A percentile compares a stretch with the other conserved stretches of the same genome.
Evolutionary conservation across 805 yeast species (phyloP).

Genomic region (Yarrowia sp.): DNA sequence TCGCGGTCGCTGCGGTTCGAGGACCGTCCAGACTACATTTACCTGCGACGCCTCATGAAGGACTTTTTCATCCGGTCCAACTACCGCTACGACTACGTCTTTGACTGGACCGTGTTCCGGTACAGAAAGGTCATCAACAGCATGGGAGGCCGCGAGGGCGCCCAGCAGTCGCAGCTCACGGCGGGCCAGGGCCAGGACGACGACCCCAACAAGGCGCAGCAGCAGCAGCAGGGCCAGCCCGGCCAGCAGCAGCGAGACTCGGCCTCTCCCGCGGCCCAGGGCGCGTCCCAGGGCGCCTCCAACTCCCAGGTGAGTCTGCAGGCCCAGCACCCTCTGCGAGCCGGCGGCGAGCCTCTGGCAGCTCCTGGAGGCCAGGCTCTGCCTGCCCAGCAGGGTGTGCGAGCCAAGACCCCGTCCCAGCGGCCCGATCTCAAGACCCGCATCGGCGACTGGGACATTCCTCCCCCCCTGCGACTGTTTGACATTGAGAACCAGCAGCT

Average conservation of each 20-base stretch:
- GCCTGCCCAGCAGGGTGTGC: conserved; percentile 12
- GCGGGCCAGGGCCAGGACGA: conserved; percentile 36
- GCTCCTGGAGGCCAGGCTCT: background rate
- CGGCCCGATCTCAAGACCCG: conserved; percentile 37
- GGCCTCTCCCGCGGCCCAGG: conserved; percentile 34
- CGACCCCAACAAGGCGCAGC: conserved; percentile 37
- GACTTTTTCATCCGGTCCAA: conserved; percentile 88
- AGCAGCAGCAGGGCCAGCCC: conserved; percentile 23
- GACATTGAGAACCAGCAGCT: conserved; percentile 39
- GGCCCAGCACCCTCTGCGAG: conserved; percentile 27
- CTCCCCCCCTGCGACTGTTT: conserved; percentile 36
- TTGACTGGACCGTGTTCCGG: conserved; percentile 95
- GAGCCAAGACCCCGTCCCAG: conserved; percentile 27
- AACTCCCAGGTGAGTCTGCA: conserved; percentile 40
- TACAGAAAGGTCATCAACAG: conserved; percentile 50
- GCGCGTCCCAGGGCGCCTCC: conserved; percentile 37
- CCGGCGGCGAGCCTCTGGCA: conserved; percentile 5
- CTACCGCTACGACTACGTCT: conserved; percentile 89
- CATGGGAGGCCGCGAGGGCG: conserved; percentile 36
- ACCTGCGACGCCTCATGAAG: conserved; percentile 85
- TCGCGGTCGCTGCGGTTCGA: conserved; percentile 91
- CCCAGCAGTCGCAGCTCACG: conserved; percentile 8
- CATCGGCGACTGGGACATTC: conserved; percentile 39
- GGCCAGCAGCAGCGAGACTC: conserved; percentile 30
- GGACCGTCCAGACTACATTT: conserved; percentile 94